Conservation (phyloP, 306 rosid genomes). For the Alnus rubra region DNA sequence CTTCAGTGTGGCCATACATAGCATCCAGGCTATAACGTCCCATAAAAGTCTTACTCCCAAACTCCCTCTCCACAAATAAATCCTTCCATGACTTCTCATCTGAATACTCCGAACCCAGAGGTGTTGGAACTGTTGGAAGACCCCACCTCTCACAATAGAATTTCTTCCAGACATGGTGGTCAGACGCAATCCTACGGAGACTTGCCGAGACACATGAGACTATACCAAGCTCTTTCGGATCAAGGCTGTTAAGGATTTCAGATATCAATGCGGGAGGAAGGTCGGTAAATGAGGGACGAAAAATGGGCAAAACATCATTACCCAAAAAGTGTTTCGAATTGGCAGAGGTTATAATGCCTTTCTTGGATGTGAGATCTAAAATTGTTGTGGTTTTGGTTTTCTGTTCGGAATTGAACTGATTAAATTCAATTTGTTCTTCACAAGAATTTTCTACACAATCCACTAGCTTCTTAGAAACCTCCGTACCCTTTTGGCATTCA, state of each 20-base stretch:
- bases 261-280: constrained; percentile 79
- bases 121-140: constrained; percentile 49
- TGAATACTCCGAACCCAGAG: constrained; percentile 35
- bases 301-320: constrained; percentile 38
- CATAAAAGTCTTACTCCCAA: constrained; percentile 88
- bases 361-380: constrained; percentile 36
- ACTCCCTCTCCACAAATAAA: constrained; percentile 85
- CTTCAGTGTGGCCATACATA: constrained; percentile 86
- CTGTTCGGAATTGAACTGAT: constrained; percentile 28
- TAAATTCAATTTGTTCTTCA: constrained; percentile 38
- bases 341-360: constrained; percentile 36
- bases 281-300: constrained; percentile 58
- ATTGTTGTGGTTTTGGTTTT: constrained; percentile 21
- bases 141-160: constrained; percentile 96
- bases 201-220: constrained; percentile 74
- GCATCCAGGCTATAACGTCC: constrained; percentile 80
- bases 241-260: constrained; percentile 83
- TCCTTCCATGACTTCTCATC: constrained; percentile 88
- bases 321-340: constrained; percentile 33
- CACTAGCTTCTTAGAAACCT: constrained; percentile 50
- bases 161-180: constrained; percentile 94
- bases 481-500: constrained; percentile 64
- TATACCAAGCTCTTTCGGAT: constrained; percentile 84
- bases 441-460: constrained; percentile 35
- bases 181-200: constrained; percentile 65